Base-by-base conservation (phyloP, 2,329 filamentous ascomycete genomes). In the Neoascochyta sp. region DNA sequence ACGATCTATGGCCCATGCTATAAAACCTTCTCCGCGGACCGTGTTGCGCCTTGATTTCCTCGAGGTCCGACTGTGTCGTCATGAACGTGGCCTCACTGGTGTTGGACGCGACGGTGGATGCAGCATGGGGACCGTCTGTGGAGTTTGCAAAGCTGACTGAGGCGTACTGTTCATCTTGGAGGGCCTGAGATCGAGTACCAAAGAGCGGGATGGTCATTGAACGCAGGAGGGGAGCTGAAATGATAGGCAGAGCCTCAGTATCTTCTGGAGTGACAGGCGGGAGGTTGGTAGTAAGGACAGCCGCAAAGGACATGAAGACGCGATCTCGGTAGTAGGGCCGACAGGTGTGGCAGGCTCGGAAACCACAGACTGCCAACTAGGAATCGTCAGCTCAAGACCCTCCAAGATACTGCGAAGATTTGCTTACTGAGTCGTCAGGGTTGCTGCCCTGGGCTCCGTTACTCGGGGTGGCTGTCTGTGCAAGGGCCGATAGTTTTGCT, bases 261-360 rank as follows among this genome's bases (percentile, higher is more conserved):
- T 67, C 62, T 0, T 49, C 31, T 9, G 42, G 29, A 1, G 60
- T 59, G 7, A 68, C 16, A 1, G 63, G 50, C 14, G 52, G 30
- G 11, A 61, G 41, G 19, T 61, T 47, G 18, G 64, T 59, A 16
- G 49, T 55, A 14, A 69, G 54, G 18, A 73, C 57, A 9, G 63
- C 50, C 4, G 67, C 59, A 39, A 76, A 64, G 16, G 66, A 68
- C 6, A 60, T 56, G 46, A 59, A 71, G 18, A 66, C 45, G 3
- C 70, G 65, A 24, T 74, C 69, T n/a, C 58, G 59, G 39, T 65
- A 69, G 41, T 67, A 68, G 2, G 69, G 68, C 16, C 71, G 66
- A 41, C 73, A 76, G n/a, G 47, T 53, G 17, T 69, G 68, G 38
- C 73, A 76, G 28, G 65, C 64, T 27, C 63, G 61, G 43, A 65